phyloP scores from a whole-genome alignment of 306 rosid species.

The Corylus avellana region DNA sequence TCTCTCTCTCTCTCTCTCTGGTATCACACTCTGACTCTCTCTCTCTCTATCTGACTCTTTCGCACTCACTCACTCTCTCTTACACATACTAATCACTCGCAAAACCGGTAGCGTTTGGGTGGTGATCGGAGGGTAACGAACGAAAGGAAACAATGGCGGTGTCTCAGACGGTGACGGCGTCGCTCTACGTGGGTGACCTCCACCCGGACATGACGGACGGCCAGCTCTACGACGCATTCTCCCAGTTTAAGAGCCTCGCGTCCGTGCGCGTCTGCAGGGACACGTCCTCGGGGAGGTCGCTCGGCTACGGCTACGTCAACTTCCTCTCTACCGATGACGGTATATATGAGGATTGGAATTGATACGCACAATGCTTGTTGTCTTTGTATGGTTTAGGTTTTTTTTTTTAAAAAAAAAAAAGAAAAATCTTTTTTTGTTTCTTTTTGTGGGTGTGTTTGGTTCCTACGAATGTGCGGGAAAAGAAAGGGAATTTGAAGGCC shows the following conservation, averaged over 20 bases:
- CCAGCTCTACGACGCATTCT: conserved; percentile 56
- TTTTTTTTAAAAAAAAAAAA: no score
- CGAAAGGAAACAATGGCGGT: conserved; percentile 50
- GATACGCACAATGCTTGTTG: not conserved
- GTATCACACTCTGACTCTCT: conserved; percentile 5
- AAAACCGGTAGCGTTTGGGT: not conserved
- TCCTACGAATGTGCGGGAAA: not conserved
- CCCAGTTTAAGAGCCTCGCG: conserved; percentile 46
- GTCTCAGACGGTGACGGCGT: conserved; percentile 46
- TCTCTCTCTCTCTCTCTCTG: conserved; percentile 16
- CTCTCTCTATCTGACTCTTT: conserved; percentile 16
- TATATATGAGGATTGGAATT: conserved; percentile 8
- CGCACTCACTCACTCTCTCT: conserved; percentile 25
- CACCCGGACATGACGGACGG: conserved; percentile 57
- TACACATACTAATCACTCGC: not conserved
- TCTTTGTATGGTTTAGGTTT: not conserved
- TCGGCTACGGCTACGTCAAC: conserved; percentile 86
- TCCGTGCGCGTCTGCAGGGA: conserved; percentile 73
- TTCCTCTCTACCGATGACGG: conserved; percentile 66
- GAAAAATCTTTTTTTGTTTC: not conserved
- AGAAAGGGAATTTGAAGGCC: not conserved
- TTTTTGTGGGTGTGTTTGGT: not conserved
- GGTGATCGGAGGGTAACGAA: not conserved
- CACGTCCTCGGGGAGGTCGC: conserved; percentile 59
- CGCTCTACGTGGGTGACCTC: conserved; percentile 88